phyloP scores from a whole-genome alignment of 2,329 filamentous ascomycete genomes.

The Rugonectria rugulosa region DNA sequence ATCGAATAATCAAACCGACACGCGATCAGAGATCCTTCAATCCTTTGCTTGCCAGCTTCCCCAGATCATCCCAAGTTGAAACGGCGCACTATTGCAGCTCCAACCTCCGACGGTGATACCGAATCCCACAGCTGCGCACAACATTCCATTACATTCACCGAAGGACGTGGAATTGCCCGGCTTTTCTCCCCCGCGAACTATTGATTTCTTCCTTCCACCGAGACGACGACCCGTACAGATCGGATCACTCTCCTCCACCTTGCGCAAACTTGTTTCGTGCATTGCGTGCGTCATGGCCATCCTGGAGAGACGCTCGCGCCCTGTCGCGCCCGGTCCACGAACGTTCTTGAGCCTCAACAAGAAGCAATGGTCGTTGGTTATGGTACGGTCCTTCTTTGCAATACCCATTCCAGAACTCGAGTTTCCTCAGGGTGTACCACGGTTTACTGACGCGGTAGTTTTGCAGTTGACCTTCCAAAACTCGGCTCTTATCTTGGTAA shows the following conservation, averaged over 20 bases:
- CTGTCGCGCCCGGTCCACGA: conserved; percentile 16
- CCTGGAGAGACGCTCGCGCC: conserved; percentile 25
- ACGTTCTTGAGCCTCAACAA: conserved; percentile 35
- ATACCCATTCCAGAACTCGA: not conserved
- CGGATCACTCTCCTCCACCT: conserved; percentile 4
- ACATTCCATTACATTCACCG: conserved; percentile 29
- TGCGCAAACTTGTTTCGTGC: not conserved
- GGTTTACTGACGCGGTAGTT: conserved; percentile 22
- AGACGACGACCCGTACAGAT: not conserved
- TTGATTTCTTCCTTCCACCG: not conserved
- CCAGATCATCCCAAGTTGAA: not conserved
- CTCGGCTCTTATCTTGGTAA: conserved; percentile 76
- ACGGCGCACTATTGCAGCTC: not conserved
- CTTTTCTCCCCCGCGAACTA: conserved; percentile 17
- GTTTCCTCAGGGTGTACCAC: not conserved
- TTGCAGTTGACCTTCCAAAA: conserved; percentile 76
- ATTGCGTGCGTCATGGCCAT: conserved; percentile 33
- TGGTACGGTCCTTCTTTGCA: conserved; percentile 15
- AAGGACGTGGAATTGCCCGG: not conserved
- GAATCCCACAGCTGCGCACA: not conserved
- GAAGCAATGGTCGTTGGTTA: conserved; percentile 38
- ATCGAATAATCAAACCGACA: conserved; percentile 1
- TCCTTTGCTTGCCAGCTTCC: conserved; percentile 3
- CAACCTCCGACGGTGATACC: not conserved
- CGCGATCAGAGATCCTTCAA: not conserved